Evolutionary conservation across 1,284 basidiomycete species (phyloP), one percentile per base, ranked within the genome.

Genomic region (Trichosporon sp.): DNA sequence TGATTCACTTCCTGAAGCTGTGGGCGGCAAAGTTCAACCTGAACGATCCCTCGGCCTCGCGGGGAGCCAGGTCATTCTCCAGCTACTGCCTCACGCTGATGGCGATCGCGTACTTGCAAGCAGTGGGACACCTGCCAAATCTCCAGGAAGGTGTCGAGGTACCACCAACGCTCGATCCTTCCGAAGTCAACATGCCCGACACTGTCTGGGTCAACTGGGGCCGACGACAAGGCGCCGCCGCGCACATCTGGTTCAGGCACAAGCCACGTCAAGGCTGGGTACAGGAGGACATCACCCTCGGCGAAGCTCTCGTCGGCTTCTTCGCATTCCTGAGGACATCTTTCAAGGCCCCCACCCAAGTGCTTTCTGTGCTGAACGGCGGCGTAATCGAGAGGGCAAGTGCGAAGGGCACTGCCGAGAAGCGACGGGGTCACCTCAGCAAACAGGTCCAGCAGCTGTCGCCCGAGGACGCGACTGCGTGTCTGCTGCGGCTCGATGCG

Each of bases 1-100:
- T 83, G 68, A 78, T 83, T 18, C 77, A 83, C 68, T 72, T 75
- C 13, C 73, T 84, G 58, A 84, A 84, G 70, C 72, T 74, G 1
- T 84, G 83, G 83, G 73, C 77, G 0, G 74, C 76, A 51, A 69
- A 73, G 0, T 77, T 81, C 65, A 68, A 77, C 27, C 70, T 84
- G 32, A 83, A 83, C 65, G 80, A 83, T 65, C 74, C 81, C 1
- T 79, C 78, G 0, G 82, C 79, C 2, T 44, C 68, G 1, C 68
- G 65, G 2, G 81, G 80, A 4, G 70, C 73, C 6, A 69, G 78
- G 0, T 79, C 80, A 7, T 77, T 84, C 76, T 83, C 82, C 0
- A 81, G 80, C 3, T 84, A 83, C 72, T 80, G 81, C 66, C 72
- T 83, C 27, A 81, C 80, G 1, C 75, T 84, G 11, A 81, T 84